Evolutionary conservation across 106 monocot genomes (phyloP).

Genomic region (Acorus gramineus): DNA sequence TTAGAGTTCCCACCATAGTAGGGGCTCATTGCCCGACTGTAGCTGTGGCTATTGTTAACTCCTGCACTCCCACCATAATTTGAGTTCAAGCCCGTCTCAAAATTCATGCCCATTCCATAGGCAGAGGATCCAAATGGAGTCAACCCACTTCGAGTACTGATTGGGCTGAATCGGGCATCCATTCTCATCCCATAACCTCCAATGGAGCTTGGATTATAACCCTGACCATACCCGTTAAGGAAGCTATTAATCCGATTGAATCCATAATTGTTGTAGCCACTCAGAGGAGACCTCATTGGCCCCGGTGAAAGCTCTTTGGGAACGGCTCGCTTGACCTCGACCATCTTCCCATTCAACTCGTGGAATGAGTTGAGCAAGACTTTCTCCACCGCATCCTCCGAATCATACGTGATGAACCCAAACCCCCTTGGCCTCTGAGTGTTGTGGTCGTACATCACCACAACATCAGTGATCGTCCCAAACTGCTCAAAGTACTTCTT

Average conservation of each 20-base stretch:
- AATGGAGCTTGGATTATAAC: slow-evolving; percentile 41
- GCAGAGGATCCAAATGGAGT: slow-evolving; percentile 42
- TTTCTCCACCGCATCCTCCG: slow-evolving; percentile 32
- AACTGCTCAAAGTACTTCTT: slow-evolving; percentile 25
- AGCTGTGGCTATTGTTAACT: slow-evolving; percentile 30
- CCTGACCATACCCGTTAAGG: slow-evolving; percentile 35
- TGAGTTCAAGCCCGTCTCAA: slow-evolving; percentile 44
- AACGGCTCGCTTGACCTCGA: too few relatives aligned
- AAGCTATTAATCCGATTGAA: slow-evolving; percentile 33
- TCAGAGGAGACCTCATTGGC: slow-evolving; percentile 23
- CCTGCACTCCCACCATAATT: slow-evolving; percentile 35
- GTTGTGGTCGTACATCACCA: slow-evolving; percentile 64
- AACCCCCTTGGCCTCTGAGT: slow-evolving; percentile 61
- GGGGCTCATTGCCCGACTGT: slow-evolving; percentile 37
- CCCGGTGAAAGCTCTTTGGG: slow-evolving; percentile 29
- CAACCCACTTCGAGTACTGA: slow-evolving; percentile 30
- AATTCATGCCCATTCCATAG: slow-evolving; percentile 73
- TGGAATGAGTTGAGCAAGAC: slow-evolving; percentile 33
- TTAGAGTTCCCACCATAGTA: slow-evolving; percentile 42
- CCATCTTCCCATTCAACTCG: slow-evolving; percentile 5
- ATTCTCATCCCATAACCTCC: slow-evolving; percentile 64
- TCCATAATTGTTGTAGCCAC: slow-evolving; percentile 12
- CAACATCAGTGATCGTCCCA: slow-evolving; percentile 29
- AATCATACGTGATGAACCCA: slow-evolving; percentile 56
- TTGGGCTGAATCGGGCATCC: slow-evolving; percentile 50